These are phyloP conservation scores for Plantago major DNA, from an alignment of 257 asterid species.

Conservation along the genomic window DNA sequence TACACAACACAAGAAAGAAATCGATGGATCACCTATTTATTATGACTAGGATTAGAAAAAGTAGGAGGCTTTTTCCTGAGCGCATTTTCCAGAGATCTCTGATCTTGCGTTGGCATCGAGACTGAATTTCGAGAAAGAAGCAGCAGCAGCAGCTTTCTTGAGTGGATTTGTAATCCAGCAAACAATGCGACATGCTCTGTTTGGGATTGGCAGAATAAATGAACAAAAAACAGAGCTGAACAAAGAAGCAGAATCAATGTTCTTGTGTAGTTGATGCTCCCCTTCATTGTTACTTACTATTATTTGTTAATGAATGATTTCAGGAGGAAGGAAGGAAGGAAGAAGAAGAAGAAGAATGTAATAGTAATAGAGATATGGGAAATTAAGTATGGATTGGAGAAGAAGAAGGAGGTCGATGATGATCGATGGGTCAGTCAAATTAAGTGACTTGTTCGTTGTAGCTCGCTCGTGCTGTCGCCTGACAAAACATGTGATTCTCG, in stretches of 20 bases:
- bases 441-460: conserved; percentile 20
- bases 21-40: too few relatives aligned
- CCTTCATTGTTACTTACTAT: conserved; percentile 24
- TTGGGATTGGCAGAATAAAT: conserved; percentile 9
- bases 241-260: too few relatives aligned
- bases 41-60: conserved; percentile 54
- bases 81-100: conserved; percentile 43
- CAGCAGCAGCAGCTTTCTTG: conserved; percentile 47
- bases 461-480: conserved; percentile 30
- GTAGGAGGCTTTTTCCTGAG: conserved; percentile 43
- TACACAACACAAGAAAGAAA: too few relatives aligned
- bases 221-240: conserved; percentile 27
- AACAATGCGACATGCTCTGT: not conserved
- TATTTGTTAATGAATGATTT: not conserved
- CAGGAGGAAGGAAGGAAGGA: too few relatives aligned
- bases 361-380: too few relatives aligned
- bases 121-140: too few relatives aligned
- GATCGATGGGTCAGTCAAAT: too few relatives aligned
- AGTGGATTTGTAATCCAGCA: conserved; percentile 10
- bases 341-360: too few relatives aligned
- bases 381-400: too few relatives aligned
- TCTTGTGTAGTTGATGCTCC: conserved; percentile 8
- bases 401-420: too few relatives aligned
- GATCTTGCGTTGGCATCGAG: conserved; percentile 27
- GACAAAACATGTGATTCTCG: conserved; percentile 37